Evolutionary conservation across 768 basidiomycete species (phyloP).

Genomic region (Termitomyces sp.): DNA sequence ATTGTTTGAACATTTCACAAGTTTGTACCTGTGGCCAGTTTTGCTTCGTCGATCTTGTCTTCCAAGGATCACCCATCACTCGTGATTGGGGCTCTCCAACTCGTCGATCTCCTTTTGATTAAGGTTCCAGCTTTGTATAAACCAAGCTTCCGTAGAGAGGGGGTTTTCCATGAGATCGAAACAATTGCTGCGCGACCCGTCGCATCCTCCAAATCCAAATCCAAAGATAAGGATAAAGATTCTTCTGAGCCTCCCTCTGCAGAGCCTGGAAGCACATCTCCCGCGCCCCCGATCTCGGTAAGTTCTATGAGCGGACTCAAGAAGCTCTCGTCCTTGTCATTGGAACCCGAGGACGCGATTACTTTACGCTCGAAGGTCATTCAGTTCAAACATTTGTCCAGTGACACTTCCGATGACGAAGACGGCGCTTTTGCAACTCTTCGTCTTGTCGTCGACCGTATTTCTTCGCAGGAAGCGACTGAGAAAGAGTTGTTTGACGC

Average conservation of each 20-base stretch:
- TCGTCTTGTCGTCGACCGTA: constrained; percentile 57
- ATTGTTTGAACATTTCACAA: constrained; percentile 26
- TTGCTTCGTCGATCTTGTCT: constrained; percentile 90
- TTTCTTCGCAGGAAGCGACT: constrained; percentile 50
- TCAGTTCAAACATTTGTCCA: constrained; percentile 72
- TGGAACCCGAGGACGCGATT: constrained; percentile 88
- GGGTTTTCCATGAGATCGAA: constrained; percentile 95
- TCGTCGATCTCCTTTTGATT: constrained; percentile 84
- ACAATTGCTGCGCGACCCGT: constrained; percentile 63
- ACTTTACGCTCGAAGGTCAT: constrained; percentile 90
- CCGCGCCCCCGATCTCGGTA: constrained; percentile 34
- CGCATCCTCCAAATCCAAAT: constrained; percentile 38
- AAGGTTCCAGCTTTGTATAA: constrained; percentile 85
- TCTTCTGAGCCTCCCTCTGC: constrained; percentile 33
- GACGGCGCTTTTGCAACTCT: constrained; percentile 65
- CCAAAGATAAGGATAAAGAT: constrained; percentile 48
- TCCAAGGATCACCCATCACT: constrained; percentile 87
- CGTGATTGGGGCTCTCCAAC: constrained; percentile 85
- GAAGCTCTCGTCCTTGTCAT: constrained; percentile 61
- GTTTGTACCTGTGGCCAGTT: constrained; percentile 94
- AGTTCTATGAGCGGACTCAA: constrained; percentile 57
- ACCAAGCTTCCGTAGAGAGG: constrained; percentile 89
- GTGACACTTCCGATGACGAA: constrained; percentile 50
- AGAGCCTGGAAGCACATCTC: constrained; percentile 34
- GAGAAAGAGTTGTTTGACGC: constrained; percentile 64